These are phyloP conservation scores for Talaromyces piceae DNA, from an alignment of 2,329 filamentous ascomycete genomes.

Conservation along the genomic window DNA sequence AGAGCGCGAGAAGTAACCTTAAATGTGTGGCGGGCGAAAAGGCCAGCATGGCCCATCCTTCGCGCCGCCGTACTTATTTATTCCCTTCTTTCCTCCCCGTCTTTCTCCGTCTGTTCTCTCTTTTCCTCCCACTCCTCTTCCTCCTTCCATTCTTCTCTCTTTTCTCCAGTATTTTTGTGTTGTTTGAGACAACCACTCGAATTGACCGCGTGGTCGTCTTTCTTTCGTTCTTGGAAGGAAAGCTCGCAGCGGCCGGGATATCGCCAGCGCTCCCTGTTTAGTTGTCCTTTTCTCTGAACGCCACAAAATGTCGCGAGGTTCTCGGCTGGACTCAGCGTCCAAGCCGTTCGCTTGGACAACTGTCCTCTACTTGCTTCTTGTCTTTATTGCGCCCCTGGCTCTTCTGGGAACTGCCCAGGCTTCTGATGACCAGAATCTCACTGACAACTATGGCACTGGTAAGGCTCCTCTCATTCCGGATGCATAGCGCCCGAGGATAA, in stretches of 20 bases:
- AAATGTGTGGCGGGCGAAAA: slow-evolving; percentile 28
- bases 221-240: background rate
- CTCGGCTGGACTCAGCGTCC: slow-evolving; percentile 52
- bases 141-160: slow-evolving; percentile 15
- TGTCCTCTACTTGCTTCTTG: slow-evolving; percentile 82
- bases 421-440: slow-evolving; percentile 56
- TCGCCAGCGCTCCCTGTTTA: background rate
- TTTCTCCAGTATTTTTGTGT: slow-evolving; percentile 12
- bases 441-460: slow-evolving; percentile 71
- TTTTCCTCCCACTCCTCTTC: slow-evolving; percentile 11
- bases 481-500: background rate
- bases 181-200: background rate
- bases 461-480: slow-evolving; percentile 16
- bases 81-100: slow-evolving; percentile 8
- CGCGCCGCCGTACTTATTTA: slow-evolving; percentile 22
- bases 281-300: background rate
- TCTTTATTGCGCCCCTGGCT: slow-evolving; percentile 77
- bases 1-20: slow-evolving; percentile 31
- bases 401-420: slow-evolving; percentile 70
- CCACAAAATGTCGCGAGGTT: slow-evolving; percentile 51
- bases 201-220: background rate
- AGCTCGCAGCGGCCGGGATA: background rate
- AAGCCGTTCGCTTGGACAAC: slow-evolving; percentile 78
- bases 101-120: slow-evolving; percentile 14
- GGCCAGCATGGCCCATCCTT: slow-evolving; percentile 37